Conservation (phyloP, 164 flowering plant species). For the Malania oleifera region DNA sequence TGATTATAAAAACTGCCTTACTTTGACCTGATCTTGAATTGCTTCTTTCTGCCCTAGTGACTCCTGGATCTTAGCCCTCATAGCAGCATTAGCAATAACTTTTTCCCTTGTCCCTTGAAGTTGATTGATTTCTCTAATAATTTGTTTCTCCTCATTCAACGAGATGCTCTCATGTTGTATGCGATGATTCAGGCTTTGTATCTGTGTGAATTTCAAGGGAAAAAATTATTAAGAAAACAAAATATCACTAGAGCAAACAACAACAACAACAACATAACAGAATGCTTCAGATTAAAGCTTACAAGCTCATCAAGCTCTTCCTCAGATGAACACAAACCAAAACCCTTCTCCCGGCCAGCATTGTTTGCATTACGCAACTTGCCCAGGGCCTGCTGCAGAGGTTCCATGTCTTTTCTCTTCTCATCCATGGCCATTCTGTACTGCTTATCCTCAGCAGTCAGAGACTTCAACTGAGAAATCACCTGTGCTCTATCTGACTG, state of each 20-base stretch:
- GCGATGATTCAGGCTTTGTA: conserved; percentile 63
- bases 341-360: conserved; percentile 47
- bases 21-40: conserved; percentile 87
- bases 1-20: conserved; percentile 21
- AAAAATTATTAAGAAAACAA: not conserved
- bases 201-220: conserved; percentile 35
- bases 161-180: conserved; percentile 96
- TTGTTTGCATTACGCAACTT: conserved; percentile 54
- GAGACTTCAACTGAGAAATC: conserved; percentile 40
- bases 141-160: conserved; percentile 80
- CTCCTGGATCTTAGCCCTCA: conserved; percentile 74
- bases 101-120: conserved; percentile 86
- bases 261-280: not conserved
- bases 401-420: conserved; percentile 77
- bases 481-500: conserved; percentile 59
- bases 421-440: conserved; percentile 38
- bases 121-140: conserved; percentile 80
- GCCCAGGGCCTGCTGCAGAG: conserved; percentile 74
- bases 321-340: conserved; percentile 74
- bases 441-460: conserved; percentile 47
- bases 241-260: not conserved
- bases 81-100: conserved; percentile 73
- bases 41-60: conserved; percentile 67
- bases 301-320: conserved; percentile 82
- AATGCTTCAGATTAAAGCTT: conserved; percentile 21